Base-by-base conservation (phyloP, 345 rosid species). In the Citropsis articulata region DNA sequence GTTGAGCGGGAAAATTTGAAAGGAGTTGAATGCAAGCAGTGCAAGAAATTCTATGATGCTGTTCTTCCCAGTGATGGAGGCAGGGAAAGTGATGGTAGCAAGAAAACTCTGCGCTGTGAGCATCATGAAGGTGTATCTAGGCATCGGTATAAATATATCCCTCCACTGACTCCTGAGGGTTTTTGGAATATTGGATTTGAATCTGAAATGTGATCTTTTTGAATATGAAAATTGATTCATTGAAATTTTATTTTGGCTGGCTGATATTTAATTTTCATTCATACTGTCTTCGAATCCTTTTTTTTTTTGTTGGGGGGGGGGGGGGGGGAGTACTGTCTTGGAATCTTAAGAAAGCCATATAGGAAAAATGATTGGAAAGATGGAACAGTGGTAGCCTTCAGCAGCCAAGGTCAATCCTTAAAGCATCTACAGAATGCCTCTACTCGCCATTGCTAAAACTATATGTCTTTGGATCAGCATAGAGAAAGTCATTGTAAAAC, bases 161-260 rank as follows among this genome's bases (percentile, higher is more conserved):
- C 98, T 82, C 98, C 98, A 33, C 33, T 89, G 86, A 93, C 98
- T 70, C 98, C 98, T 30, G 99, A 93, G 78, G 99, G 97, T 36
- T 95, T 95, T 84, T 93, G 98, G 98, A 92, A 93, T 80, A 93
- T 95, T 66, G 97, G 98, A 38, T 93, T 93, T 82, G 98, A 95
- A 79, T 92, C 98, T 53, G 98, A 95, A 85, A 91, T 91, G 89
- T 95, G 89, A 87, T 76, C 64, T 42, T 68, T 45, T 79, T 28
- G 56, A 72, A 31, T 61, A 16, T 65, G 56, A 74, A 74, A 74
- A 50, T 50, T 63, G 64, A 36, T 67, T 66, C 19, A 53, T 28
- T 71, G 10, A 71, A 64, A 24, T 4, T 33, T 75, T 31, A 66
- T 7, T 50, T 48, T 18, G 24, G 35, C 2, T 14, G 53, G 6